Evolutionary conservation across 179 eudicot species (phyloP).

Genomic region (Silene noctiflora): DNA sequence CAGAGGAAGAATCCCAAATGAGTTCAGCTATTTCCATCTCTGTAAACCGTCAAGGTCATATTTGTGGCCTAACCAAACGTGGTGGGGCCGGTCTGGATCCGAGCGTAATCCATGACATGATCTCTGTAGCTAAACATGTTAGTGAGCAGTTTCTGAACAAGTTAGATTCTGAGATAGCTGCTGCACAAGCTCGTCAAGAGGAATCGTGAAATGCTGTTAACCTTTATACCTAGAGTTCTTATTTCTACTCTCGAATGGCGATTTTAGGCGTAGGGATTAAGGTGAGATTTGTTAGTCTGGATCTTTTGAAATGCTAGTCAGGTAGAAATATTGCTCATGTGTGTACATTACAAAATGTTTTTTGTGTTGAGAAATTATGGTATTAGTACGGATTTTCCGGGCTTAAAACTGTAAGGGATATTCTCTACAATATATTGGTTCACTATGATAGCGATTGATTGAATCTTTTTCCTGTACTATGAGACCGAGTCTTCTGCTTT

Average conservation of each 20-base stretch:
- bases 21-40: slow-evolving; percentile 84
- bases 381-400: neutral
- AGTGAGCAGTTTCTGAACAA: slow-evolving; percentile 69
- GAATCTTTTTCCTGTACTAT: too few species aligned
- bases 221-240: neutral
- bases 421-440: too few species aligned
- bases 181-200: slow-evolving; percentile 70
- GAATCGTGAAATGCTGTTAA: slow-evolving; percentile 32
- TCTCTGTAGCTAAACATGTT: slow-evolving; percentile 76
- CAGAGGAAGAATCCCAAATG: slow-evolving; percentile 95
- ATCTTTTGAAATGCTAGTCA: too few species aligned
- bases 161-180: slow-evolving; percentile 84
- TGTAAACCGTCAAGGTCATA: slow-evolving; percentile 59
- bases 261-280: slow-evolving; percentile 10
- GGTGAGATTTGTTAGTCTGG: slow-evolving; percentile 9
- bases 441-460: too few species aligned
- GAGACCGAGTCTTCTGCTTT: too few species aligned
- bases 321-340: neutral
- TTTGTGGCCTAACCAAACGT: slow-evolving; percentile 81
- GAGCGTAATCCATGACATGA: slow-evolving; percentile 83
- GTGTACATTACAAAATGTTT: neutral
- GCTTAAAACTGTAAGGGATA: too few species aligned
- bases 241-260: too few species aligned
- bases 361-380: slow-evolving; percentile 1
- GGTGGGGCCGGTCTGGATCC: slow-evolving; percentile 89